These are phyloP conservation scores for Acer campestre DNA, from an alignment of 345 rosid genomes.

Conservation along the genomic window DNA sequence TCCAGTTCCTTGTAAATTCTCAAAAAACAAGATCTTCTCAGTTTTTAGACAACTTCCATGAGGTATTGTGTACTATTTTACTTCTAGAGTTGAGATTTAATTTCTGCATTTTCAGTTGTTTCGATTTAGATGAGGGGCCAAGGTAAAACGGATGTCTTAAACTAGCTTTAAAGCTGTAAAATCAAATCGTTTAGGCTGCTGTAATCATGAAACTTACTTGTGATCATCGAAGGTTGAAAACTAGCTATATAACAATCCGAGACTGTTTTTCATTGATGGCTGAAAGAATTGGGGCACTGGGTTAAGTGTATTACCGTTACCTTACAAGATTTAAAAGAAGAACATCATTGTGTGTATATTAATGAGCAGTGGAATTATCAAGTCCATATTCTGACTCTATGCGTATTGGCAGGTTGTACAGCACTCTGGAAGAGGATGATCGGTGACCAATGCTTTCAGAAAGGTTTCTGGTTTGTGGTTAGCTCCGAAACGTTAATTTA, in stretches of 20 bases:
- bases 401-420: constrained; percentile 34
- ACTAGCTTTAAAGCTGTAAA: constrained; percentile 12
- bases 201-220: neutral
- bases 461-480: constrained; percentile 19
- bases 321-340: neutral
- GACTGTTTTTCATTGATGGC: neutral
- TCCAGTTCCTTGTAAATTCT: neutral
- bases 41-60: neutral
- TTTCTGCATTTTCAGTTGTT: neutral
- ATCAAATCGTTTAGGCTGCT: neutral
- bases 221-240: neutral
- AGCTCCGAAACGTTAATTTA: constrained; percentile 15
- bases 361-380: neutral
- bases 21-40: neutral
- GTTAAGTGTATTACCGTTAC: neutral
- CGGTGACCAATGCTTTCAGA: neutral
- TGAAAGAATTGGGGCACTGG: neutral
- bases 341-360: neutral
- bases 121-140: neutral
- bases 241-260: neutral
- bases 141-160: neutral
- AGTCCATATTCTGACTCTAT: constrained; percentile 2
- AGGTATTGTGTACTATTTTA: neutral
- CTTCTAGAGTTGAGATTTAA: neutral
- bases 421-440: constrained; percentile 24